Evolutionary conservation across 305 asterid species (phyloP).

Genomic region (Andrographis paniculata): DNA sequence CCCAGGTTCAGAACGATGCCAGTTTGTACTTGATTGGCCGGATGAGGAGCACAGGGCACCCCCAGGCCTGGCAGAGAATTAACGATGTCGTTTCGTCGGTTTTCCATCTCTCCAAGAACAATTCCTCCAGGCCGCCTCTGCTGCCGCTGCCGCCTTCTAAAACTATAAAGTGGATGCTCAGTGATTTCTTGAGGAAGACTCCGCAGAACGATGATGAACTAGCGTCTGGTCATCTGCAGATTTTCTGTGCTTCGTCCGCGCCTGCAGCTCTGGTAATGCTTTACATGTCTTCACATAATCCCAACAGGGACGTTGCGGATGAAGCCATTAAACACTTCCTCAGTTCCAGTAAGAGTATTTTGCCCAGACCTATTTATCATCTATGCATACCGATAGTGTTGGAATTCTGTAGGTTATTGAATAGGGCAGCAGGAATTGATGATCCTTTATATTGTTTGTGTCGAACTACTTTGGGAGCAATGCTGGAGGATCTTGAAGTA

Average conservation of each 20-base stretch:
- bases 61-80: constrained; percentile 64
- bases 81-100: constrained; percentile 43
- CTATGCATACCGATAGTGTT: constrained; percentile 37
- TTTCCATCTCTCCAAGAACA: constrained; percentile 30
- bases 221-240: constrained; percentile 42
- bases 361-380: constrained; percentile 24
- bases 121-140: constrained; percentile 8
- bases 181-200: constrained; percentile 36
- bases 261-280: constrained; percentile 69
- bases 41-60: constrained; percentile 68
- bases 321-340: constrained; percentile 46
- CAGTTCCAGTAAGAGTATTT: constrained; percentile 26
- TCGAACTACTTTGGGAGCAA: constrained; percentile 59
- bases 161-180: constrained; percentile 30
- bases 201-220: constrained; percentile 23
- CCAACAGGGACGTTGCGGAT: constrained; percentile 32
- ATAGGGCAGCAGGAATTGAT: constrained; percentile 30
- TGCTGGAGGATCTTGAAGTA: constrained; percentile 29
- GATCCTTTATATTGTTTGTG: constrained; percentile 44
- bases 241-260: constrained; percentile 46
- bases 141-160: constrained; percentile 1
- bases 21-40: constrained; percentile 56
- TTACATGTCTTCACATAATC: constrained; percentile 36
- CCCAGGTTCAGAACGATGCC: constrained; percentile 52
- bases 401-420: constrained; percentile 52